Conservation (phyloP, 768 basidiomycete species). For the Pilatotrama ljubarskyi region DNA sequence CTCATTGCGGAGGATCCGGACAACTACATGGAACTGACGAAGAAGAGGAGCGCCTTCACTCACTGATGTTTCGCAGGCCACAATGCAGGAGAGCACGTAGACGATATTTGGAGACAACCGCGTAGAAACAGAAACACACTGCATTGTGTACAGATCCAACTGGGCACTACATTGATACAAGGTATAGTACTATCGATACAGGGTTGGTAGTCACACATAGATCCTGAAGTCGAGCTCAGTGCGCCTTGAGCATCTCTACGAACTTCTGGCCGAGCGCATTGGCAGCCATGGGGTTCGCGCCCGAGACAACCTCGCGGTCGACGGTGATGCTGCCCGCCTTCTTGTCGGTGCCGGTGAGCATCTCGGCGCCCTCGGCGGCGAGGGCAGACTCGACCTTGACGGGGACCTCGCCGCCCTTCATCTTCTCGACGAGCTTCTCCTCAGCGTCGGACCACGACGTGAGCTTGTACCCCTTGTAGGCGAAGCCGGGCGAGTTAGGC, state of each 20-base stretch:
- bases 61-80: too few relatives aligned
- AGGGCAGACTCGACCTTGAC: slow-evolving; percentile 29
- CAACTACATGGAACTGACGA: slow-evolving; percentile 8
- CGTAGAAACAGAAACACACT: too few relatives aligned
- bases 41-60: slow-evolving; percentile 15
- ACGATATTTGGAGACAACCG: not conserved
- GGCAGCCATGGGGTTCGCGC: slow-evolving; percentile 28
- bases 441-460: slow-evolving; percentile 32
- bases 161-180: not conserved
- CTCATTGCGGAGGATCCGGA: slow-evolving; percentile 9
- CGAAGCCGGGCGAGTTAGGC: slow-evolving; percentile 24
- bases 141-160: too few relatives aligned
- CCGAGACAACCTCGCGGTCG: slow-evolving; percentile 30
- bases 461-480: slow-evolving; percentile 32
- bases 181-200: slow-evolving; percentile 2
- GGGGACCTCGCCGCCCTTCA: slow-evolving; percentile 28
- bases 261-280: slow-evolving; percentile 26
- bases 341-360: slow-evolving; percentile 20
- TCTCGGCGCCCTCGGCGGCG: slow-evolving; percentile 25
- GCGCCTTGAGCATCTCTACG: slow-evolving; percentile 27
- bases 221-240: not conserved
- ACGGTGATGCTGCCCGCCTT: slow-evolving; percentile 27
- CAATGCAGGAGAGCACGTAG: not conserved
- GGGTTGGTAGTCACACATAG: not conserved
- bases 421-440: slow-evolving; percentile 28